Percentiles rank a stretch among this genome's conserved stretches.
Conservation (phyloP, 2,329 filamentous ascomycete species). For the Didymellaceae sp. region DNA sequence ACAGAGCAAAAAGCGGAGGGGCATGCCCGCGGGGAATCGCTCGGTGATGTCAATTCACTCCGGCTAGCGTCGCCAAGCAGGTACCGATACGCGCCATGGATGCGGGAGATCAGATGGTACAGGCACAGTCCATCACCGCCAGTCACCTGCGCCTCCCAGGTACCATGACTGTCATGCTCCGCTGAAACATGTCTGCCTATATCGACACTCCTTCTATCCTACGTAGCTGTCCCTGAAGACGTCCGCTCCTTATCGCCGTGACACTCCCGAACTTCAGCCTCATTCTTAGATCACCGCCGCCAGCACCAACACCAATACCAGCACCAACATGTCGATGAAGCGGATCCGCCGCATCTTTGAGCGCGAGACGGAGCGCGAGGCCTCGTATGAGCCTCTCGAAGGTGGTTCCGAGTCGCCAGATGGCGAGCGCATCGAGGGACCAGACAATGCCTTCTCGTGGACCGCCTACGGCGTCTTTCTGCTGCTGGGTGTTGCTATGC, state of each 20-base stretch:
- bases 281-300: slow-evolving; percentile 8
- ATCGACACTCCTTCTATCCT: not conserved
- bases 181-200: slow-evolving; percentile 33
- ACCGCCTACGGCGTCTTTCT: slow-evolving; percentile 85
- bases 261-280: slow-evolving; percentile 16
- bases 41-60: slow-evolving; percentile 14
- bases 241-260: slow-evolving; percentile 18
- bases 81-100: slow-evolving; percentile 12
- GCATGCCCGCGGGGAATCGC: slow-evolving; percentile 20
- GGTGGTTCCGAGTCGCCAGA: slow-evolving; percentile 45
- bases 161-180: slow-evolving; percentile 18
- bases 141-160: slow-evolving; percentile 27
- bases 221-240: slow-evolving; percentile 4
- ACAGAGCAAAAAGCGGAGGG: slow-evolving; percentile 7
- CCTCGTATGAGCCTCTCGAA: slow-evolving; percentile 48
- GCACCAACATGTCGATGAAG: slow-evolving; percentile 40
- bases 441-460: slow-evolving; percentile 71
- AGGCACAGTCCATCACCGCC: no score
- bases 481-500: slow-evolving; percentile 87
- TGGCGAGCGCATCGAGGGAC: slow-evolving; percentile 41
- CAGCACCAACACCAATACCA: not conserved
- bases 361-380: slow-evolving; percentile 30
- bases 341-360: slow-evolving; percentile 42
- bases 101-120: slow-evolving; percentile 10
- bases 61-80: slow-evolving; percentile 12